Evolutionary conservation across 2,329 filamentous ascomycete genomes (phyloP).

Genomic region (Pseudovirgaria hyperparasitica): DNA sequence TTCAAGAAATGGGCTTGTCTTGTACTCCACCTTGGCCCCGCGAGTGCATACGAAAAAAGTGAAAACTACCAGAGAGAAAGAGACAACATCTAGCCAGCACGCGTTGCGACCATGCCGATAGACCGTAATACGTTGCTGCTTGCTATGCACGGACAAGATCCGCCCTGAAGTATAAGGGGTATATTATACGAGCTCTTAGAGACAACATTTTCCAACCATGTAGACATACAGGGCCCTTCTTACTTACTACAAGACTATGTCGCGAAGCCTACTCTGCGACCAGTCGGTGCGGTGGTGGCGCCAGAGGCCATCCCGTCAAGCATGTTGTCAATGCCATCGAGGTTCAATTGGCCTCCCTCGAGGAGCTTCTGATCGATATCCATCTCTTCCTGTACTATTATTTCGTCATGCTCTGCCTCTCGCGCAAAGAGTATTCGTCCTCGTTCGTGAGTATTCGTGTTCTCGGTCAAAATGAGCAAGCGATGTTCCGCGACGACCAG

Average conservation of each 20-base stretch:
- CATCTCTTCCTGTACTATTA: slow-evolving; percentile 13
- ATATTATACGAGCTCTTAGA: slow-evolving; percentile 1
- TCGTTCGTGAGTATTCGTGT: slow-evolving; percentile 16
- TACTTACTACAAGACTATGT: slow-evolving; percentile 3
- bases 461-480: slow-evolving; percentile 27
- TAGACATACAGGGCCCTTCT: neutral
- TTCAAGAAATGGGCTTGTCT: no score
- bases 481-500: slow-evolving; percentile 32
- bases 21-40: no score
- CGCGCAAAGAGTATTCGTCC: slow-evolving; percentile 17
- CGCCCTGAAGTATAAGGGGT: neutral
- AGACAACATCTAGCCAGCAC: no score
- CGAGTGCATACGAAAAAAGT: no score
- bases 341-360: slow-evolving; percentile 30
- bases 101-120: no score
- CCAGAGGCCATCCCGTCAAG: slow-evolving; percentile 21
- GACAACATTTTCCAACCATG: neutral
- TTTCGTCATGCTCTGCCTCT: slow-evolving; percentile 14
- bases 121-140: slow-evolving; percentile 1
- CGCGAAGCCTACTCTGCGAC: slow-evolving; percentile 6
- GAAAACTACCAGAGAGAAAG: no score
- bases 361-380: slow-evolving; percentile 30
- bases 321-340: slow-evolving; percentile 35
- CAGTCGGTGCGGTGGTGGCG: neutral
- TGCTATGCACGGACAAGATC: slow-evolving; percentile 1